Base-by-base conservation (phyloP, 805 yeast species). In the Spathaspora passalidarum region DNA sequence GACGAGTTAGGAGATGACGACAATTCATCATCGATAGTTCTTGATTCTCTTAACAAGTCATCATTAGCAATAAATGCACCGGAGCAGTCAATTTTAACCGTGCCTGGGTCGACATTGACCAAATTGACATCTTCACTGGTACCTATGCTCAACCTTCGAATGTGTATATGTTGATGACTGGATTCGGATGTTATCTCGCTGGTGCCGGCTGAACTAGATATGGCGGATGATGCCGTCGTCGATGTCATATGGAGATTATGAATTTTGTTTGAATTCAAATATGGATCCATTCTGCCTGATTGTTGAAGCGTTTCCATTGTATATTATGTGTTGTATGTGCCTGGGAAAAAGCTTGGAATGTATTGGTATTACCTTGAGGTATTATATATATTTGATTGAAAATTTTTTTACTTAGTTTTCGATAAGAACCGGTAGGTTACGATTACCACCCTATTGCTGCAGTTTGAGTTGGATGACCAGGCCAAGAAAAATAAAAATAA, bases 51-150 rank as follows among this genome's bases (percentile, higher is more conserved):
- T 21, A 70, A 51, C 40, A 71, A 51, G 43, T 65, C 63, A 50
- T 71, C 76, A 47, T 71, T 72, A 45, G 74, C 77, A 7, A 72
- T 72, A 47, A 62, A 72, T 0, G 77, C 76, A 5, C 75, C 76
- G 2, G 72, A 65, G 54, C 75, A 69, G 46, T 72, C 77, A 42
- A 72, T 71, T 37, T 60, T 58, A 40, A 72, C 67, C 9, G 72
- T 69, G 4, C 77, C 77, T 10, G 65, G 61, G 41, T 60, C 54
- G 6, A 54, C 66, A 17, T 45, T 46, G 37, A 60, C 62, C 34
- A 60, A 53, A 40, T 59, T 55, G 25, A 57, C 16, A n/a, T 56
- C 50, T 29, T 48, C 47, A 22, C 43, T n/a, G 29, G 29, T 10
- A 6, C 7, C 16, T 16, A 23, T 18, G 25, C 42, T 25, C 18